These are phyloP conservation scores for Cercospora zeina DNA, from an alignment of 2,329 filamentous ascomycete species.

Conservation along the genomic window DNA sequence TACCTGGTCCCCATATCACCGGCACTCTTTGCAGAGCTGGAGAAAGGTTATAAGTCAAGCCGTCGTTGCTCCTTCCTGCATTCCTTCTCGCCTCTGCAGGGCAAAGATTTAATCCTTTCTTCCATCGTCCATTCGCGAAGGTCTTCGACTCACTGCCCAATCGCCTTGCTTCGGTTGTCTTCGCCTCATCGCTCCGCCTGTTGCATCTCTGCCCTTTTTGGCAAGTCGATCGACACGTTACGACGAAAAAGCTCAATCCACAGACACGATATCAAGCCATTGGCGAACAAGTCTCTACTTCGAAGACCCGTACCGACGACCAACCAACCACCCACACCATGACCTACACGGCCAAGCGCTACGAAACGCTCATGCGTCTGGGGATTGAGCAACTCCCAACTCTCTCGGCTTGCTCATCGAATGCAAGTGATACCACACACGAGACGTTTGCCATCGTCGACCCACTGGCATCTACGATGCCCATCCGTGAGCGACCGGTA, in stretches of 20 bases:
- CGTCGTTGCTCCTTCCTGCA: not conserved
- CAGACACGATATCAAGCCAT: slow-evolving; percentile 15
- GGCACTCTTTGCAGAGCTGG: not conserved
- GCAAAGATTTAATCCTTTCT: not conserved
- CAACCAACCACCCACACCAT: slow-evolving; percentile 22
- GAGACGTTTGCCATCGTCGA: slow-evolving; percentile 3
- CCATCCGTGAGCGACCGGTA: slow-evolving; percentile 12
- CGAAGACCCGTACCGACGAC: not conserved
- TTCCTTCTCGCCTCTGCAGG: slow-evolving; percentile 1
- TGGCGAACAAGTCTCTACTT: not conserved
- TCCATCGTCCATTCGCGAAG: not conserved
- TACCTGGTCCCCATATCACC: slow-evolving; percentile 8
- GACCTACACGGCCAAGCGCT: slow-evolving; percentile 34
- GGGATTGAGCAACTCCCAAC: slow-evolving; percentile 37
- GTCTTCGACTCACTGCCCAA: not conserved
- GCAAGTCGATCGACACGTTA: not conserved
- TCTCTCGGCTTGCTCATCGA: slow-evolving; percentile 16
- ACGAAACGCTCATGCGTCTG: slow-evolving; percentile 31
- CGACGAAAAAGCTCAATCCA: not conserved
- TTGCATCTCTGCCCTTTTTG: not conserved
- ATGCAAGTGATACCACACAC: slow-evolving; percentile 10
- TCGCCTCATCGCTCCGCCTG: not conserved
- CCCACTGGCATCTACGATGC: not conserved
- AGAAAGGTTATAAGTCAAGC: slow-evolving; percentile 13
- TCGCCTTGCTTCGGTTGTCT: not conserved